Percentiles rank a stretch among this genome's conserved stretches.
These are phyloP conservation scores for Sugiyamaella valdiviana DNA, from an alignment of 805 yeast species.

Conservation along the genomic window DNA sequence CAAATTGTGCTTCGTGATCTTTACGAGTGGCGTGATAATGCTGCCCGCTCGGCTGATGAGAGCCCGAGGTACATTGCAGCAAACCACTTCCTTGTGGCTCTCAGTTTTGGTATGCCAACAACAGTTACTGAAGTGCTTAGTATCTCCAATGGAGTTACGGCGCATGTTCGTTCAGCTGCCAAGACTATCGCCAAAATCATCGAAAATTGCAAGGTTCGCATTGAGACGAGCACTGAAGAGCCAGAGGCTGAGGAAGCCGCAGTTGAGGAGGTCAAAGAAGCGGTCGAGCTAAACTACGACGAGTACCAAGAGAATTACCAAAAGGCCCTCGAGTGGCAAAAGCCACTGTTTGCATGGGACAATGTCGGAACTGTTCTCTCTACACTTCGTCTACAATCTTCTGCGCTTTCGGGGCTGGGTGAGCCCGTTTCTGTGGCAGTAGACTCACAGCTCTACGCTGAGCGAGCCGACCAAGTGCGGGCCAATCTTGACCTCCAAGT, in stretches of 20 bases:
- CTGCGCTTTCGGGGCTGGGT: no score
- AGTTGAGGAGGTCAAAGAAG: not conserved
- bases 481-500: slow-evolving; percentile 1
- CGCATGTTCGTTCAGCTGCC: slow-evolving; percentile 52
- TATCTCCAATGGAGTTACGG: slow-evolving; percentile 36
- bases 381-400: not conserved
- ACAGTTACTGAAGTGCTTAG: slow-evolving; percentile 37
- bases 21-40: slow-evolving; percentile 74
- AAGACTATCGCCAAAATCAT: slow-evolving; percentile 56
- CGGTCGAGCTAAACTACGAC: slow-evolving; percentile 5
- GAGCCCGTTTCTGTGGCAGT: slow-evolving; percentile 1
- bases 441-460: slow-evolving; percentile 1
- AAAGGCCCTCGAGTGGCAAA: slow-evolving; percentile 4
- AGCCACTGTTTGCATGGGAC: not conserved
- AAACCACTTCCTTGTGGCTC: slow-evolving; percentile 61
- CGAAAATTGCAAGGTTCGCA: not conserved
- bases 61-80: slow-evolving; percentile 79
- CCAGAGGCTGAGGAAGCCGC: not conserved
- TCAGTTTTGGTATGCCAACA: slow-evolving; percentile 54
- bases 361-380: not conserved
- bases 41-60: slow-evolving; percentile 77
- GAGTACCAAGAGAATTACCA: slow-evolving; percentile 2
- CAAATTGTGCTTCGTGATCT: slow-evolving; percentile 53
- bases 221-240: slow-evolving; percentile 1
- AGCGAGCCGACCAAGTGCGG: not conserved